These are phyloP conservation scores for Mycena vulgaris DNA, from an alignment of 768 basidiomycete genomes.

Conservation along the genomic window DNA sequence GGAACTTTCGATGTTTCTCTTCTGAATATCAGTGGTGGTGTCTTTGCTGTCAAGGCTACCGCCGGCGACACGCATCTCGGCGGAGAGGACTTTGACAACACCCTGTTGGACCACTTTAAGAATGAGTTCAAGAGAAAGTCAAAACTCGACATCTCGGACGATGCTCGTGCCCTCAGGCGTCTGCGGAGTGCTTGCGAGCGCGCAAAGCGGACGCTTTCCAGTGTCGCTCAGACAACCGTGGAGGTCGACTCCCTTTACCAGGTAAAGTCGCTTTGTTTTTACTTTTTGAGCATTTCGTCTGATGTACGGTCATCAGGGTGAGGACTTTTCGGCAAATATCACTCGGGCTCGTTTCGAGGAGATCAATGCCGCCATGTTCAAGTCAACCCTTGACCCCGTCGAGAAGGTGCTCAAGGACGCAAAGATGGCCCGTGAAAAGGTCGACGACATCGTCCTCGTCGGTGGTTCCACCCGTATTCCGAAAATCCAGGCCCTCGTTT, in stretches of 20 bases:
- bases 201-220: conserved; percentile 98
- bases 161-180: conserved; percentile 96
- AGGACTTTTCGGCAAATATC: conserved; percentile 99
- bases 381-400: conserved; percentile 97
- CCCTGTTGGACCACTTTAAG: conserved; percentile 98
- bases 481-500: conserved; percentile 98
- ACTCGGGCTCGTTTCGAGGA: conserved; percentile 99
- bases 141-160: conserved; percentile 97
- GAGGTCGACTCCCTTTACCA: conserved; percentile 99
- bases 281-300: conserved; percentile 17
- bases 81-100: conserved; percentile 99
- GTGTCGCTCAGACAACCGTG: conserved; percentile 98
- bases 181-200: conserved; percentile 98
- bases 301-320: conserved; percentile 67
- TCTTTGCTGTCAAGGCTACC: conserved; percentile 99
- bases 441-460: conserved; percentile 99
- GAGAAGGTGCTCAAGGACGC: conserved; percentile 99
- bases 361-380: conserved; percentile 96
- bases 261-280: conserved; percentile 57
- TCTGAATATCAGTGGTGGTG: conserved; percentile 97
- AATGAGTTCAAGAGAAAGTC: conserved; percentile 99
- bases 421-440: conserved; percentile 97
- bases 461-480: conserved; percentile 99
- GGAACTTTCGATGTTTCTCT: conserved; percentile 99
- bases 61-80: conserved; percentile 99